phyloP scores from a whole-genome alignment of 2,329 filamentous ascomycete species.

The Aspergillus latus region DNA sequence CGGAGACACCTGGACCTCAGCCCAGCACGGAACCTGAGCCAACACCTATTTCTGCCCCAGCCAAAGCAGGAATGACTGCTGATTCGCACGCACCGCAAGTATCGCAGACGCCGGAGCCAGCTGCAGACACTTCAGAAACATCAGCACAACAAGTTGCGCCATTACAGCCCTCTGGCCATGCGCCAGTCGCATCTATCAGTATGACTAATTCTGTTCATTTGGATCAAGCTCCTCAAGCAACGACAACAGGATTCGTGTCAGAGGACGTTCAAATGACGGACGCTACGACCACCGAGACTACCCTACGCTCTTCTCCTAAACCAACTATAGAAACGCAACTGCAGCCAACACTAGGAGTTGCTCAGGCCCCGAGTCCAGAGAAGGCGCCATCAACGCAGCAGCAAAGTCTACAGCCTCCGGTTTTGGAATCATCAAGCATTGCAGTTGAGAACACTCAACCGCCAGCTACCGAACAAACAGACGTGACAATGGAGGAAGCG shows the following conservation, averaged over 20 bases:
- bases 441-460: background rate
- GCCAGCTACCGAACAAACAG: slow-evolving; percentile 7
- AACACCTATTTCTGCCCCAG: slow-evolving; percentile 7
- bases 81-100: slow-evolving; percentile 3
- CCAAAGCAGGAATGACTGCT: slow-evolving; percentile 4
- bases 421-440: background rate
- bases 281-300: slow-evolving; percentile 5
- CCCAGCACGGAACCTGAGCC: slow-evolving; percentile 23
- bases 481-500: slow-evolving; percentile 13
- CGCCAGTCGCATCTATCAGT: slow-evolving; percentile 1
- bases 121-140: slow-evolving; percentile 6
- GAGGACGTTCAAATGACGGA: slow-evolving; percentile 24
- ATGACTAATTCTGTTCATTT: background rate
- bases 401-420: background rate
- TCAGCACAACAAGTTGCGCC: background rate
- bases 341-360: slow-evolving; percentile 1
- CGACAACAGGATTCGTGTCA: background rate
- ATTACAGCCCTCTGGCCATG: slow-evolving; percentile 2
- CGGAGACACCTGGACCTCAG: slow-evolving; percentile 37
- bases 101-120: slow-evolving; percentile 3
- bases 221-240: slow-evolving; percentile 3
- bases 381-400: slow-evolving; percentile 6
- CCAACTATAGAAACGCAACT: background rate
- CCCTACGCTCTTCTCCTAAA: background rate
- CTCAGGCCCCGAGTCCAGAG: slow-evolving; percentile 4